phyloP scores from a whole-genome alignment of 2,329 filamentous ascomycete genomes.

The Microdochium trichocladiopsis region DNA sequence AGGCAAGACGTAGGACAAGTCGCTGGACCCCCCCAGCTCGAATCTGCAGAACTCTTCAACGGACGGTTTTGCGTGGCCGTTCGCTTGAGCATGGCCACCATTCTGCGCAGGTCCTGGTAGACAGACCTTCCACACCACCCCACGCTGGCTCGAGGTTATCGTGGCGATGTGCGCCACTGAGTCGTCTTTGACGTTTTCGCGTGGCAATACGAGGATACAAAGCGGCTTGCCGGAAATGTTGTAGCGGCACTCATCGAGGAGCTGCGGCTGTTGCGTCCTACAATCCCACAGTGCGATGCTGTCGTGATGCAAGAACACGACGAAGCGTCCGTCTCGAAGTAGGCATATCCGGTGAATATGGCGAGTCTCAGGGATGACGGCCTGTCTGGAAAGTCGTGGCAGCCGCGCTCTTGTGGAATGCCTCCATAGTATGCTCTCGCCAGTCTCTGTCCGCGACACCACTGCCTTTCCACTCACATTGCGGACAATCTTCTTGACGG shows the following conservation, averaged over 20 bases:
- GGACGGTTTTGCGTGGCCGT: slow-evolving; percentile 26
- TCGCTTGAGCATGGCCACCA: slow-evolving; percentile 13
- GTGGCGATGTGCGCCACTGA: slow-evolving; percentile 69
- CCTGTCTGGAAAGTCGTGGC: slow-evolving; percentile 57
- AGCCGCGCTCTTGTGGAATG: slow-evolving; percentile 47
- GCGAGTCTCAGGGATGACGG: slow-evolving; percentile 57
- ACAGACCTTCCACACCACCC: slow-evolving; percentile 73
- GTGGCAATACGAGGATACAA: slow-evolving; percentile 70
- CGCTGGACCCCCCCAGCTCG: slow-evolving; percentile 52
- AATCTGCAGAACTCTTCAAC: slow-evolving; percentile 67
- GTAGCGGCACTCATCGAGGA: slow-evolving; percentile 54
- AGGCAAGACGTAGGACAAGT: slow-evolving; percentile 62
- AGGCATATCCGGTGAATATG: slow-evolving; percentile 78
- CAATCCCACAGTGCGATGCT: slow-evolving; percentile 77
- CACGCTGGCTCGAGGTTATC: slow-evolving; percentile 69
- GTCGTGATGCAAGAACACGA: slow-evolving; percentile 71
- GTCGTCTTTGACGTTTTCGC: slow-evolving; percentile 46
- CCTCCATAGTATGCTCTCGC: slow-evolving; percentile 79
- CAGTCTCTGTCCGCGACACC: slow-evolving; percentile 70
- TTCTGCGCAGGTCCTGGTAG: slow-evolving; percentile 41
- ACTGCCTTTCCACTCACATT: slow-evolving; percentile 76
- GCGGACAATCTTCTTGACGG: slow-evolving; percentile 79
- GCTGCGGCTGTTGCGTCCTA: slow-evolving; percentile 46
- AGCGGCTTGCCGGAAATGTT: slow-evolving; percentile 62
- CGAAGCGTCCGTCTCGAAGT: slow-evolving; percentile 67